Percentiles rank a stretch among this genome's conserved stretches.
phyloP scores from a whole-genome alignment of 2,329 filamentous ascomycete genomes.

The Macrophomina phaseolina region DNA sequence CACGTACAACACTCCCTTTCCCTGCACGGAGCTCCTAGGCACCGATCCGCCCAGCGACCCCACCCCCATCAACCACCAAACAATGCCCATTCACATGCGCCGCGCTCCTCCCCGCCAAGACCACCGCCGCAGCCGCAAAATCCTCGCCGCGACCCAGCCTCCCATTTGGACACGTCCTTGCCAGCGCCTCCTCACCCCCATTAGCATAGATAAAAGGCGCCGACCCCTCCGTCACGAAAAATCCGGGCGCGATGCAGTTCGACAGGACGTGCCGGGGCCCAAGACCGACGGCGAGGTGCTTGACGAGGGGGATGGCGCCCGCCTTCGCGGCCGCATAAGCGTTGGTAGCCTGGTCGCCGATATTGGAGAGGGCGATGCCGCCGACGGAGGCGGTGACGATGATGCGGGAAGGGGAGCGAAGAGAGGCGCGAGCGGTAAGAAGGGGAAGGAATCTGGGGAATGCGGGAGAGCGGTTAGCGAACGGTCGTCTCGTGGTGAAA shows the following conservation, averaged over 20 bases:
- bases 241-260: conserved; percentile 48
- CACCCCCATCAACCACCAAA: conserved; percentile 6
- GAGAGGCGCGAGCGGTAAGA: conserved; percentile 41
- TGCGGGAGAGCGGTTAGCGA: no score
- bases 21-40: background rate
- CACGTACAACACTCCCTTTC: no score
- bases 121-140: conserved; percentile 46
- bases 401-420: conserved; percentile 43
- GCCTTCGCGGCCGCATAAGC: conserved; percentile 50
- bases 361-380: conserved; percentile 44
- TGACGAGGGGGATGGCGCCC: conserved; percentile 45
- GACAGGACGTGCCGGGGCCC: conserved; percentile 47
- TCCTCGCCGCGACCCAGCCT: conserved; percentile 43
- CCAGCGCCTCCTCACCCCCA: conserved; percentile 49
- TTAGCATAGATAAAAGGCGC: conserved; percentile 45
- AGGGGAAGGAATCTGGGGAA: conserved; percentile 41
- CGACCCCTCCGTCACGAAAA: conserved; percentile 46
- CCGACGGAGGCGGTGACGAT: conserved; percentile 46
- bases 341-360: conserved; percentile 46
- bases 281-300: conserved; percentile 48
- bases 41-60: background rate
- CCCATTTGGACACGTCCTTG: conserved; percentile 40
- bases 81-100: conserved; percentile 7
- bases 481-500: no score
- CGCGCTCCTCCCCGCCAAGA: conserved; percentile 29